These are phyloP conservation scores for Tilletiopsis washingtonensis DNA, from an alignment of 1,284 basidiomycete species.

Conservation along the genomic window DNA sequence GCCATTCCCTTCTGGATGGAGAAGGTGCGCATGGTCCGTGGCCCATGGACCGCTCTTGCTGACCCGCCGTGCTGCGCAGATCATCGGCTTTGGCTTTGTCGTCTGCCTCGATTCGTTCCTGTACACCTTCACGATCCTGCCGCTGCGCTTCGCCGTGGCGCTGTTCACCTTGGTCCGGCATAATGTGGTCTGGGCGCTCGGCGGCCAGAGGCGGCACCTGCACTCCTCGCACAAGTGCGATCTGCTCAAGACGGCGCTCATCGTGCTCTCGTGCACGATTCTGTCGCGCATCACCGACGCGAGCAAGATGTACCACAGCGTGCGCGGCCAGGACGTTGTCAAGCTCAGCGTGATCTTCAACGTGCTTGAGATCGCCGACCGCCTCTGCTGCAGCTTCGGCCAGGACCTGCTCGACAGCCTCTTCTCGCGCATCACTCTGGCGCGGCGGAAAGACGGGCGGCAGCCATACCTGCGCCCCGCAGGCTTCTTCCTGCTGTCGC, in stretches of 20 bases:
- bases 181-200: slow-evolving; percentile 24
- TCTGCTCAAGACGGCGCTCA: slow-evolving; percentile 69
- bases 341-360: slow-evolving; percentile 99
- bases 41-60: no score
- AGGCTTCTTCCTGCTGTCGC: slow-evolving; percentile 74
- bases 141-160: slow-evolving; percentile 60
- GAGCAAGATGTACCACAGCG: slow-evolving; percentile 96
- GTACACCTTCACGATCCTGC: slow-evolving; percentile 95
- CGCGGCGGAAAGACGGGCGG: slow-evolving; percentile 52
- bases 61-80: slow-evolving; percentile 54
- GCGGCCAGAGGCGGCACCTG: slow-evolving; percentile 26
- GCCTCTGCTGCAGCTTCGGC: slow-evolving; percentile 90
- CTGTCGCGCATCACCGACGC: slow-evolving; percentile 80
- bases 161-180: slow-evolving; percentile 12
- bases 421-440: slow-evolving; percentile 83
- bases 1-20: slow-evolving; percentile 87
- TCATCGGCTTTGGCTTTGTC: slow-evolving; percentile 83
- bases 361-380: slow-evolving; percentile 74
- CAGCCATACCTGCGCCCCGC: slow-evolving; percentile 61
- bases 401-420: slow-evolving; percentile 95
- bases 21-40: slow-evolving; percentile 58
- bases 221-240: slow-evolving; percentile 74
- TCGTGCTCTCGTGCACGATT: slow-evolving; percentile 67
- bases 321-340: slow-evolving; percentile 75
- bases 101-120: slow-evolving; percentile 95